These are phyloP conservation scores for Pleurotus salmoneostramineus DNA, from an alignment of 768 basidiomycete species.

Conservation along the genomic window DNA sequence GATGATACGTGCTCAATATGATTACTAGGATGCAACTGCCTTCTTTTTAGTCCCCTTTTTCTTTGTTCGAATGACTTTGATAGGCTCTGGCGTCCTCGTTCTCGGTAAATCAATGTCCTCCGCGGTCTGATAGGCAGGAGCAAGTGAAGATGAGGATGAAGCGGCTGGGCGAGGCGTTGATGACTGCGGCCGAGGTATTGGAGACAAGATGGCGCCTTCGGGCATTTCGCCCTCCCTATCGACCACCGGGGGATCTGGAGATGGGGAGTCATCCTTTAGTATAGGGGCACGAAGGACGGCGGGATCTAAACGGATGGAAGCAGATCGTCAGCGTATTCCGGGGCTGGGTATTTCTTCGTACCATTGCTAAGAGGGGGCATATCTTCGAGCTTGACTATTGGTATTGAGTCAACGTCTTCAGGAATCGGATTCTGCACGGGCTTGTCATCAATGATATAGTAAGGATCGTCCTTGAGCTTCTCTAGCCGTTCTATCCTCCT, in stretches of 20 bases:
- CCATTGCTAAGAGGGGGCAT: slow-evolving; percentile 47
- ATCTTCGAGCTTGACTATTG: slow-evolving; percentile 80
- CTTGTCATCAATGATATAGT: slow-evolving; percentile 75
- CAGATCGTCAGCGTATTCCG: not conserved
- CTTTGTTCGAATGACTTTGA: slow-evolving; percentile 72
- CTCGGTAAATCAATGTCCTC: slow-evolving; percentile 36
- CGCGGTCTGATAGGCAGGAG: slow-evolving; percentile 48
- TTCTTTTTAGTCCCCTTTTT: slow-evolving; percentile 64
- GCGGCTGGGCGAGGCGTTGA: slow-evolving; percentile 19
- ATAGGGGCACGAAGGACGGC: slow-evolving; percentile 35
- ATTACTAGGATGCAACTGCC: slow-evolving; percentile 20
- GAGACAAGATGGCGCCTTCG: slow-evolving; percentile 32
- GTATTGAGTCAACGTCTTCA: slow-evolving; percentile 87
- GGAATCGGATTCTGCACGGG: slow-evolving; percentile 25
- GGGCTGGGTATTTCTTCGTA: slow-evolving; percentile 10
- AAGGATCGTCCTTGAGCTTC: slow-evolving; percentile 82
- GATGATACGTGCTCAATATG: no score
- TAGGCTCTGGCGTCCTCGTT: slow-evolving; percentile 59
- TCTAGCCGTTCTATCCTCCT: slow-evolving; percentile 73
- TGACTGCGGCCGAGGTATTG: slow-evolving; percentile 6
- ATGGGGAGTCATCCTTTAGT: slow-evolving; percentile 35
- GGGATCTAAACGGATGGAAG: not conserved
- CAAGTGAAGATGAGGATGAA: slow-evolving; percentile 32
- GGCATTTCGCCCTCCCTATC: slow-evolving; percentile 90
- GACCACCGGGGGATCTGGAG: slow-evolving; percentile 51